Evolutionary conservation across 768 basidiomycete genomes (phyloP).

Genomic region (Russula sp.): DNA sequence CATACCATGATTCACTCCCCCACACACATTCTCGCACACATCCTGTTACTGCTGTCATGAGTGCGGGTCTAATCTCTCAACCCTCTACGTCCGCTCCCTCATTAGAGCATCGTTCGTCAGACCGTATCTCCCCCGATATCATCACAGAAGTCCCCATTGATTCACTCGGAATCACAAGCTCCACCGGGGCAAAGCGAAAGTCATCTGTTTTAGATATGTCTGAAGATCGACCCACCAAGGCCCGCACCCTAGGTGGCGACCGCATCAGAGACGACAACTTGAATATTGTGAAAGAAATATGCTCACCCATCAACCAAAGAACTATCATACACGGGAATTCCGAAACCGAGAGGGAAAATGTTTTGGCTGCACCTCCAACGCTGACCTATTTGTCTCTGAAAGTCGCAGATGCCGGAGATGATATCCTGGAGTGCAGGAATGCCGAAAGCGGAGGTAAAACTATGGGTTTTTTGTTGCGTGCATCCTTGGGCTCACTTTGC

Average conservation of each 20-base stretch:
- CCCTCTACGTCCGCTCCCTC: slow-evolving; percentile 1
- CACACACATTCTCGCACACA: background rate
- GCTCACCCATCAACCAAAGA: background rate
- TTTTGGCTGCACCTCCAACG: slow-evolving; percentile 29
- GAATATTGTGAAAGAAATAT: slow-evolving; percentile 45
- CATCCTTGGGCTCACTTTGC: background rate
- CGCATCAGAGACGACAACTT: slow-evolving; percentile 42
- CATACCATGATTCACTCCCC: background rate
- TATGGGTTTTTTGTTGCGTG: background rate
- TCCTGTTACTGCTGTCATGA: background rate
- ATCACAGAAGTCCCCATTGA: slow-evolving; percentile 46
- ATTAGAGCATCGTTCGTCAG: slow-evolving; percentile 27
- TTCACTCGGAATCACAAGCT: slow-evolving; percentile 29
- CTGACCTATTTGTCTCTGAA: slow-evolving; percentile 51
- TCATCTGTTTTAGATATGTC: slow-evolving; percentile 36
- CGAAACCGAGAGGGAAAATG: background rate
- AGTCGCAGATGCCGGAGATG: slow-evolving; percentile 53
- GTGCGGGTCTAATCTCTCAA: background rate
- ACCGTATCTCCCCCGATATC: slow-evolving; percentile 32
- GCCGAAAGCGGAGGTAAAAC: slow-evolving; percentile 53
- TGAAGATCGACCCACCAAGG: slow-evolving; percentile 32
- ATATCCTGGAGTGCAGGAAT: slow-evolving; percentile 76
- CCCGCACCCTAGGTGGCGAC: slow-evolving; percentile 66
- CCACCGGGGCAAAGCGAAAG: slow-evolving; percentile 45
- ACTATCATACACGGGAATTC: background rate